Base-by-base conservation (phyloP, 768 basidiomycete species). In the Panaeolus cyanescens region DNA sequence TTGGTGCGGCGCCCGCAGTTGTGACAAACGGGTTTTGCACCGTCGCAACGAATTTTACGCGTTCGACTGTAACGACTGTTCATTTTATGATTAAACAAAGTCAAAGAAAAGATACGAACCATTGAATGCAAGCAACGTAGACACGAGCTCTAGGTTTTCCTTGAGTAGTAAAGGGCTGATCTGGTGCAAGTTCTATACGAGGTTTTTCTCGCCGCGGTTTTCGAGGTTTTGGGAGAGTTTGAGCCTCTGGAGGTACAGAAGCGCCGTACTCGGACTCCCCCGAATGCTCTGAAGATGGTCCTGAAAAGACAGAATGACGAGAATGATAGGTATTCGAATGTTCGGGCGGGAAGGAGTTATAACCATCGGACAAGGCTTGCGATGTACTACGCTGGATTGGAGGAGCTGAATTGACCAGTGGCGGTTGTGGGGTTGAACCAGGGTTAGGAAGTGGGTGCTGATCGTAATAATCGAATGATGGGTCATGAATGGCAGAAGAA, bases 1-100 rank as follows among this genome's bases (percentile, higher is more conserved):
- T 73, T 79, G 12, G 76, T 61, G 36, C 89, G 82, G 64, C 83
- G 84, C 37, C 76, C 73, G 68, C 91, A 93, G 67, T 92, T 92
- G 68, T 89, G 84, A 68, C 92, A 93, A 9, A 79, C 68, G 9
- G 92, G 92, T 64, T 88, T 91, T 8, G 87, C 87, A 57, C 92
- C 92, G 70, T 93, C 91, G 71, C 92, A 93, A 4, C 91, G 86
- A 64, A 90, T 91, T 69, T 93, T 93, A 25, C 91, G 83, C 15
- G 80, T 83, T 25, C 92, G 91, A 69, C 91, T 93, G 64, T 17
- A 70, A 50, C 61, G 33, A 59, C 17, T 58, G 61, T 30, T 56
- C 40, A 61, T 17, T 45, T 28, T 19, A 28, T 60, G 42, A 64
- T 55, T 50, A 31, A 65, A 60, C 42, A 61, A 40, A 63, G 36